Evolutionary conservation across 495 filamentous ascomycete species (phyloP), one percentile per base, ranked within the genome.

Genomic region (Pseudevernia furfuracea): DNA sequence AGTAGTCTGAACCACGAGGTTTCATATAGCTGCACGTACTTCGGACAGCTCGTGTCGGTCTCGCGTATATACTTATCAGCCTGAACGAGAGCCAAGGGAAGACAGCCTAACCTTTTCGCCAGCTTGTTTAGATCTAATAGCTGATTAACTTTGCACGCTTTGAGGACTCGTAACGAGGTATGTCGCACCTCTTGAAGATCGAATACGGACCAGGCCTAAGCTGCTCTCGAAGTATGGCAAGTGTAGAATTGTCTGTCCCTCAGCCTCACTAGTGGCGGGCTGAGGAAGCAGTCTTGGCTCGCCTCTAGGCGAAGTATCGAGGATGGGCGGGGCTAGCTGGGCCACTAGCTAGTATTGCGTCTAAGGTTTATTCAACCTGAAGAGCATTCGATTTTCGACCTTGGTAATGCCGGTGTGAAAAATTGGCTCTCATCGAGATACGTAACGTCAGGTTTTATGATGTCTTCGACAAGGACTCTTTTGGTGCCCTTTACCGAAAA

Each of bases 151-250:
- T 30, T 60, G 10, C 38, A 60, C 8, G 17, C n/a, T 46, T 43
- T 43, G n/a, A 44, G 25, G 7, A 46, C 25, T 44, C 8, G 38
- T 30, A 60, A 44, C 7, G 14, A 28, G 15, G 14, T 59, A 69
- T 53, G 34, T 74, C 65, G 21, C 14, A 58, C 32, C 55, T 38
- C 7, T 37, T 21, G 32, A n/a, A 75, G 71, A 56, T 59, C 55
- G 19, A n/a, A 37, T n/a, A n/a, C n/a, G n/a, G n/a, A n/a, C n/a
- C n/a, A n/a, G n/a, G n/a, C n/a, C n/a, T n/a, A n/a, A 7, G 23
- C 28, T 49, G 3, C 23, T 49, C n/a, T 49, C 46, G 32, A 36
- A 58, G 15, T 37, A 2, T 58, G n/a, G 3, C 15, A 58, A 37
- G n/a, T 39, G 15, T 37, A 23, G 6, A 23, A 58, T 15, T 37